phyloP scores from a whole-genome alignment of 2,329 filamentous ascomycete genomes.

The Fusarium cicatricum region DNA sequence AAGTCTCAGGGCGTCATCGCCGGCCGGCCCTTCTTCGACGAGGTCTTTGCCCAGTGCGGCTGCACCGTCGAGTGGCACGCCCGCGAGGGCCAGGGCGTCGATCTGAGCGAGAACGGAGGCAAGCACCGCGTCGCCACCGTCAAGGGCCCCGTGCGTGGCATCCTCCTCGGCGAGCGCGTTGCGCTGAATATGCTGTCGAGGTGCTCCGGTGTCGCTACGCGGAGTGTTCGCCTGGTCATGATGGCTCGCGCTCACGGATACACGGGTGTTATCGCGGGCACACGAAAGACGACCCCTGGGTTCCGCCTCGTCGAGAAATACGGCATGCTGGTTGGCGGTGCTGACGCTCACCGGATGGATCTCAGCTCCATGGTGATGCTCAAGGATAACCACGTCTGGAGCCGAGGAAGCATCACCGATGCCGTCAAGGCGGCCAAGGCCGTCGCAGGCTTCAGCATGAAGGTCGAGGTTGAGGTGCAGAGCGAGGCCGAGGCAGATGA shows the following conservation, averaged over 20 bases:
- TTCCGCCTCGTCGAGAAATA: slow-evolving; percentile 98
- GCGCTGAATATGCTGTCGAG: slow-evolving; percentile 89
- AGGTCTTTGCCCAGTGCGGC: slow-evolving; percentile 88
- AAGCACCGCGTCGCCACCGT: slow-evolving; percentile 80
- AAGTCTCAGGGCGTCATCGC: slow-evolving; percentile 84
- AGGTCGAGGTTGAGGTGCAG: slow-evolving; percentile 96
- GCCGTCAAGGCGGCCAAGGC: slow-evolving; percentile 86
- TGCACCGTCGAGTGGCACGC: slow-evolving; percentile 93
- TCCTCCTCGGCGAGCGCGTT: slow-evolving; percentile 92
- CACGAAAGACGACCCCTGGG: slow-evolving; percentile 94
- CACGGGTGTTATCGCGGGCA: slow-evolving; percentile 86
- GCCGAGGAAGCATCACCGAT: slow-evolving; percentile 82
- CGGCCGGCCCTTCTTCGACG: slow-evolving; percentile 93
- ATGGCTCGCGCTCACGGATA: slow-evolving; percentile 74
- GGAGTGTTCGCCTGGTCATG: slow-evolving; percentile 62
- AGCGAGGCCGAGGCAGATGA: slow-evolving; percentile 88
- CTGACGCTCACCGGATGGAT: slow-evolving; percentile 91
- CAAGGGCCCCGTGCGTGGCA: slow-evolving; percentile 77
- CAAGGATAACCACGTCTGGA: slow-evolving; percentile 99
- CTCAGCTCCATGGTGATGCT: slow-evolving; percentile 97
- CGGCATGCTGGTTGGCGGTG: slow-evolving; percentile 93
- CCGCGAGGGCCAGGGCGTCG: slow-evolving; percentile 75
- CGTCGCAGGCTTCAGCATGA: slow-evolving; percentile 88
- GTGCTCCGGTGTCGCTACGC: slow-evolving; percentile 89
- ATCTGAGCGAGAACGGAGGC: slow-evolving; percentile 60